These are phyloP conservation scores for Cryptococcus floricola DNA, from an alignment of 1,284 basidiomycete genomes.

Conservation along the genomic window DNA sequence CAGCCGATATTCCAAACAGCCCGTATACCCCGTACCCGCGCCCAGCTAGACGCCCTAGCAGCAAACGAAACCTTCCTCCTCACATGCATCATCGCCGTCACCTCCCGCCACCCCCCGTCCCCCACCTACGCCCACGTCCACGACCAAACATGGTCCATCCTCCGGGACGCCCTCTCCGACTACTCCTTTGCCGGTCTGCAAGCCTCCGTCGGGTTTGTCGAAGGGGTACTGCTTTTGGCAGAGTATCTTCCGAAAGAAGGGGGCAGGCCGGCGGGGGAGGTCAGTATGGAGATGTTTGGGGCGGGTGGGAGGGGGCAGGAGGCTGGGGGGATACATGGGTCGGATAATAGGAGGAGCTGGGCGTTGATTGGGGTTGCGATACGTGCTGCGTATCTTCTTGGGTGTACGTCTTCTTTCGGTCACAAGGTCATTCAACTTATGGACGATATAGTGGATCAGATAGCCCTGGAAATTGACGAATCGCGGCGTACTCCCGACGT, in stretches of 20 bases:
- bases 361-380: slow-evolving; percentile 49
- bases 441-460: slow-evolving; percentile 31
- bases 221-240: slow-evolving; percentile 49
- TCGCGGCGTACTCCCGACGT: slow-evolving; percentile 34
- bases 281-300: slow-evolving; percentile 21
- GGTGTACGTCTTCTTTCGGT: slow-evolving; percentile 28
- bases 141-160: slow-evolving; percentile 33
- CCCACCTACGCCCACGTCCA: slow-evolving; percentile 32
- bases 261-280: slow-evolving; percentile 3
- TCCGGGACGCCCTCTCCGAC: slow-evolving; percentile 42
- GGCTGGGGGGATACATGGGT: slow-evolving; percentile 35
- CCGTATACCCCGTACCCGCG: slow-evolving; percentile 42
- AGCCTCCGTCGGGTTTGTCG: slow-evolving; percentile 48
- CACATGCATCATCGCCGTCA: slow-evolving; percentile 45
- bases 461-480: slow-evolving; percentile 40
- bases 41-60: slow-evolving; percentile 40
- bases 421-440: background rate
- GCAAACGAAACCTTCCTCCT: slow-evolving; percentile 46
- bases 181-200: slow-evolving; percentile 45
- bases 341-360: slow-evolving; percentile 49
- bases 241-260: slow-evolving; percentile 41
- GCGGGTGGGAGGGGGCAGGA: slow-evolving; percentile 14
- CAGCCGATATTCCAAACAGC: slow-evolving; percentile 47
- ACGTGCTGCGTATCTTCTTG: slow-evolving; percentile 44
- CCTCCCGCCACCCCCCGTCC: slow-evolving; percentile 41